Evolutionary conservation across 2,329 filamentous ascomycete species (phyloP), one percentile per base, ranked within the genome.

Genomic region (Colletotrichum sojae): DNA sequence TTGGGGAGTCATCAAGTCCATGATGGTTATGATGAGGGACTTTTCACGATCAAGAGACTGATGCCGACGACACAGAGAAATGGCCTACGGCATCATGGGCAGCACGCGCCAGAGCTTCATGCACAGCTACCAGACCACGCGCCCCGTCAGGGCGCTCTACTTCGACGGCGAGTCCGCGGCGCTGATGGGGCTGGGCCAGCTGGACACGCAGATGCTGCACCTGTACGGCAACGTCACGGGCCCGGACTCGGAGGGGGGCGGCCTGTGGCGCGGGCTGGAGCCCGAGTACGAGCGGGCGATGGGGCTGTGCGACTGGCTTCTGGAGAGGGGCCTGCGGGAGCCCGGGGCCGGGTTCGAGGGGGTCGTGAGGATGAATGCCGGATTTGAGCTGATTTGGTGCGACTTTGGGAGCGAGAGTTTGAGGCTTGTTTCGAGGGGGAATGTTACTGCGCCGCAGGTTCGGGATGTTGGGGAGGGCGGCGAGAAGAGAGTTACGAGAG

Each of bases 41-140:
- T n/a, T n/a, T n/a, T n/a, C n/a, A n/a, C n/a, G n/a, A n/a, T n/a
- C n/a, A n/a, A n/a, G n/a, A n/a, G n/a, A n/a, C n/a, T n/a, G n/a
- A n/a, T n/a, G n/a, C n/a, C n/a, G n/a, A n/a, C 25, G 18, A 61
- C 53, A 16, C 51, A 80, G 79, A 48, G 84, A 83, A 65, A 87
- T 86, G 85, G 79, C 83, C n/a, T 87, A 87, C 71, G 83, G 82
- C 5, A 86, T 87, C 70, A 86, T 85, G 80, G 84, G 85, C 20
- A 76, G 76, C 1, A 76, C 78, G 25, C 77, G 80, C 40, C 75
- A 82, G 58, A 83, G 82, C 9, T 81, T 82, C 67, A 77, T 87
- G 76, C 77, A 86, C 45, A 85, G 83, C 1, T 87, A 85, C 73
- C 81, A 85, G 71, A 84, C 83, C 1, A 83, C 78, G 18, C 80